Evolutionary conservation across 1,284 basidiomycete genomes (phyloP).

Genomic region (Rhodotorula sp.): DNA sequence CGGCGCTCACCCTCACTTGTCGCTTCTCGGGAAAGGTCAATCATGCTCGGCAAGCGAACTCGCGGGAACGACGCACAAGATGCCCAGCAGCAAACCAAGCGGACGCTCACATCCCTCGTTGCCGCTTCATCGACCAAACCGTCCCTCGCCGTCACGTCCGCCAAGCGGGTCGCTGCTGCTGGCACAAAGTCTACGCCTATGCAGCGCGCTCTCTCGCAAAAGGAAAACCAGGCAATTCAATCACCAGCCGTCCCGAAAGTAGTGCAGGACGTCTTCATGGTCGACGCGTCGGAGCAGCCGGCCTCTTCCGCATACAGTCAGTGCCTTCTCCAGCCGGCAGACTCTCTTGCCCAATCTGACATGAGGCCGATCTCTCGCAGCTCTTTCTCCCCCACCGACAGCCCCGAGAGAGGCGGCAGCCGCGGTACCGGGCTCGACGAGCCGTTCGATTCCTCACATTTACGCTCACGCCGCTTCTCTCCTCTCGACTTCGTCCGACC

Average conservation of each 20-base stretch:
- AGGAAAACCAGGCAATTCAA: background rate
- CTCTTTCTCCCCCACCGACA: background rate
- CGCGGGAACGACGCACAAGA: background rate
- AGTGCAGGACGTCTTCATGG: background rate
- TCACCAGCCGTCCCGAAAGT: background rate
- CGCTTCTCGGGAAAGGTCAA: background rate
- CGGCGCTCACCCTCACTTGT: background rate
- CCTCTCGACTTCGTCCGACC: constrained; percentile 42
- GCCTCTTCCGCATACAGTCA: background rate
- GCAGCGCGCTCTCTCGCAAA: background rate
- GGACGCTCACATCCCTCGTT: background rate
- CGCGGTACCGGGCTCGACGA: background rate
- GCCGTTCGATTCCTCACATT: constrained; percentile 41
- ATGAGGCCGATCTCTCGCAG: background rate
- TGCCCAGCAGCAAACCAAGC: background rate
- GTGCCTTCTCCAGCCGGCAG: background rate
- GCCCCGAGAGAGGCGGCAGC: background rate
- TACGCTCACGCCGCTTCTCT: constrained; percentile 49
- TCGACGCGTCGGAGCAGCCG: background rate
- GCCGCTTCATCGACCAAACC: constrained; percentile 4
- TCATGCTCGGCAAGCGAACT: constrained; percentile 13
- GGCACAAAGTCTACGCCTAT: background rate
- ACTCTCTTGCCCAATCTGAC: background rate
- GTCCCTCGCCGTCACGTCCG: background rate
- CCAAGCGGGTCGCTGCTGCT: background rate